phyloP scores from a whole-genome alignment of 2,329 filamentous ascomycete genomes.

The Trichoderma citrinoviride region DNA sequence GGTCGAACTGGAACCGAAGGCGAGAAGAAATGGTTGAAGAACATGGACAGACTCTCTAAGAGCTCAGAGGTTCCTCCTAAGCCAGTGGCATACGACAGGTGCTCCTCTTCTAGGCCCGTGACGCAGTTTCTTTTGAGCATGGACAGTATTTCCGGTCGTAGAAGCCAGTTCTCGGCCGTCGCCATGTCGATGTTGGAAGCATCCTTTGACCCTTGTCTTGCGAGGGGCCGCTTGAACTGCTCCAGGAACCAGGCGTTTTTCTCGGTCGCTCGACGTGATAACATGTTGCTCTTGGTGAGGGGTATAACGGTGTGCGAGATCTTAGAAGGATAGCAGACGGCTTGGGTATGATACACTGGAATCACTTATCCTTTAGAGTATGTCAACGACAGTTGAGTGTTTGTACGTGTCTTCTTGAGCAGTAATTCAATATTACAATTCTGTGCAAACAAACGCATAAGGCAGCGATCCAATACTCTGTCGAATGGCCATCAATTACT shows the following conservation, averaged over 20 bases:
- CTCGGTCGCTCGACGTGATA: slow-evolving; percentile 12
- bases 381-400: no score
- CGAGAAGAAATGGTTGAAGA: slow-evolving; percentile 16
- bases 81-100: slow-evolving; percentile 15
- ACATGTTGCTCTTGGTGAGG: neutral
- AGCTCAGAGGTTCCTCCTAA: slow-evolving; percentile 7
- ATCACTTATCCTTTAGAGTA: no score
- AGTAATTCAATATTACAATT: no score
- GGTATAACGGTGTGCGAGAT: neutral
- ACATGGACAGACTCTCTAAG: neutral
- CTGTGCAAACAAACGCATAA: no score
- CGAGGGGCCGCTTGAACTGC: slow-evolving; percentile 12
- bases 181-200: slow-evolving; percentile 12
- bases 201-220: neutral
- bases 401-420: no score
- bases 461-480: no score
- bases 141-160: slow-evolving; percentile 8
- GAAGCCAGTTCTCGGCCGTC: slow-evolving; percentile 19
- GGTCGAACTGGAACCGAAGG: neutral
- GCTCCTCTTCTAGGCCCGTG: neutral
- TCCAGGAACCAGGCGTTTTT: slow-evolving; percentile 19
- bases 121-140: slow-evolving; percentile 6
- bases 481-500: no score
- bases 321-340: no score
- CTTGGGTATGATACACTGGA: no score